Conservation (phyloP, 495 filamentous ascomycete genomes). For the Cairneyella variabilis region DNA sequence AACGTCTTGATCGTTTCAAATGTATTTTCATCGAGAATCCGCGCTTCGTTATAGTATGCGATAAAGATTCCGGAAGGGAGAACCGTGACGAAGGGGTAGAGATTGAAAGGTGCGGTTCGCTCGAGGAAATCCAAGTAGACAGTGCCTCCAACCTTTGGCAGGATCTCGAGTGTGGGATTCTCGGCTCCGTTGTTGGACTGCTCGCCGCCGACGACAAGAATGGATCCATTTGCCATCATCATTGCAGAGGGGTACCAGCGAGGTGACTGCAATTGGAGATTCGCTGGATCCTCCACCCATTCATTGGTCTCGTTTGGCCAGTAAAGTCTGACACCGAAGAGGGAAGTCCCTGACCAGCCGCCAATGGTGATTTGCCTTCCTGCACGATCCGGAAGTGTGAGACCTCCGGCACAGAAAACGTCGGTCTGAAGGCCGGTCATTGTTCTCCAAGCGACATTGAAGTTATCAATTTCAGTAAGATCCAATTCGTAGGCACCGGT, state of each 20-base stretch:
- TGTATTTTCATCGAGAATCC: no score
- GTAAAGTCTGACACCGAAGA: conserved; percentile 60
- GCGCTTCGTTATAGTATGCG: conserved; percentile 39
- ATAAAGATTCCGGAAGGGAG: conserved; percentile 58
- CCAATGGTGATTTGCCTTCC: conserved; percentile 60
- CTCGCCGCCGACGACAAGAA: conserved; percentile 63
- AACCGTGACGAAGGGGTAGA: conserved; percentile 57
- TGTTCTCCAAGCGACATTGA: conserved; percentile 46
- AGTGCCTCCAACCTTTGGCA: conserved; percentile 32
- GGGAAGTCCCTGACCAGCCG: conserved; percentile 60
- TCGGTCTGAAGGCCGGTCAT: conserved; percentile 61
- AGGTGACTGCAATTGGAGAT: conserved; percentile 50
- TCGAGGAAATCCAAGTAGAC: conserved; percentile 55
- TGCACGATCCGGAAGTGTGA: conserved; percentile 61
- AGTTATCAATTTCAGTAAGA: conserved; percentile 27
- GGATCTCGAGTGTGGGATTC: conserved; percentile 55
- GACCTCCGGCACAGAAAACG: conserved; percentile 59
- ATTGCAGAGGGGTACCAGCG: conserved; percentile 65
- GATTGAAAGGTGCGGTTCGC: conserved; percentile 62
- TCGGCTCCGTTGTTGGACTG: conserved; percentile 57
- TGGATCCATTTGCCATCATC: conserved; percentile 62
- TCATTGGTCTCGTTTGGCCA: conserved; percentile 54
- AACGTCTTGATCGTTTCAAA: no score
- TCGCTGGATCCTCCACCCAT: conserved; percentile 61
- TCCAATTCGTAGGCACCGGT: conserved; percentile 68